Conservation (phyloP, 345 rosid genomes). For the Cardamine resedifolia region DNA sequence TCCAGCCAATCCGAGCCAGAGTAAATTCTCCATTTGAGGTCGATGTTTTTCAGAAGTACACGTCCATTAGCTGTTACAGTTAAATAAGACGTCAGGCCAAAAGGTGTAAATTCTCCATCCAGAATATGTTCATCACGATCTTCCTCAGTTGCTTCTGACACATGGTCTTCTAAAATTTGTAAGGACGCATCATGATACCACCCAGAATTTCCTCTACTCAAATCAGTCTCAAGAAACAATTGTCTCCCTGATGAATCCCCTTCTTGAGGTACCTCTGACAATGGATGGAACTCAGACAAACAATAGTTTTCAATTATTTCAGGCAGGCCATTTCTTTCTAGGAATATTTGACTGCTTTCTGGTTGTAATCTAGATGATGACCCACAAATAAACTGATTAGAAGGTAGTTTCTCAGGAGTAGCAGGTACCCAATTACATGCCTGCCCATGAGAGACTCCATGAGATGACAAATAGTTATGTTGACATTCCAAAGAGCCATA, state of each 20-base stretch:
- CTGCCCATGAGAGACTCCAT: constrained; percentile 46
- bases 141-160: constrained; percentile 58
- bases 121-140: constrained; percentile 42
- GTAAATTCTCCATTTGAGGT: constrained; percentile 79
- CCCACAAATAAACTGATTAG: constrained; percentile 43
- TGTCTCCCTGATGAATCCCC: constrained; percentile 43
- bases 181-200: constrained; percentile 68
- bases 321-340: constrained; percentile 49
- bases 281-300: constrained; percentile 54
- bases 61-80: constrained; percentile 52
- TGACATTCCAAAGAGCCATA: constrained; percentile 44
- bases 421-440: constrained; percentile 42
- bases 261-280: constrained; percentile 58
- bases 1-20: constrained; percentile 80
- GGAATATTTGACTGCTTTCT: constrained; percentile 55
- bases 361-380: constrained; percentile 43
- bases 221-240: constrained; percentile 41
- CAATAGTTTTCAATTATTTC: constrained; percentile 87
- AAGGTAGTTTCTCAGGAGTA: constrained; percentile 41
- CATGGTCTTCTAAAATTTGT: constrained; percentile 74
- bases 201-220: constrained; percentile 59
- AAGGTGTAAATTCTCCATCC: constrained; percentile 46
- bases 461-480: constrained; percentile 36
- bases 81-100: constrained; percentile 41
- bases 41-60: constrained; percentile 56